phyloP scores from a whole-genome alignment of 2,329 filamentous ascomycete genomes.

The Monilinia aucupariae region DNA sequence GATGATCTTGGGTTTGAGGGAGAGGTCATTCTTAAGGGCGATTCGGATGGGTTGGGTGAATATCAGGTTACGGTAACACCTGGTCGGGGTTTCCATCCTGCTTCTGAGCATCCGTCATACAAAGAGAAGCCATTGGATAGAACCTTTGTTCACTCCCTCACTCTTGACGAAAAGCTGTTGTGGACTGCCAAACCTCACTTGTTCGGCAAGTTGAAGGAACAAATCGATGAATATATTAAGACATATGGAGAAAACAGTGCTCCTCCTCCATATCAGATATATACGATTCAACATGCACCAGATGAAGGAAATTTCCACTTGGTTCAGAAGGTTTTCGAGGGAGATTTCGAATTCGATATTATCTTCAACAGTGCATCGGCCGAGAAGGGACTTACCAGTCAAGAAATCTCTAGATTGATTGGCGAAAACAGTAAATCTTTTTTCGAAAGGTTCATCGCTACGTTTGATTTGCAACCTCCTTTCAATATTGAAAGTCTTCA shows the following conservation, averaged over 20 bases:
- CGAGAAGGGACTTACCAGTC: conserved; percentile 46
- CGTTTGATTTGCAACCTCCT: conserved; percentile 69
- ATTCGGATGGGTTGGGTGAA: conserved; percentile 65
- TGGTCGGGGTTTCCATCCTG: conserved; percentile 57
- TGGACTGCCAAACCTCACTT: conserved; percentile 77
- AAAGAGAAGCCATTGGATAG: conserved; percentile 66
- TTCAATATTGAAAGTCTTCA: conserved; percentile 69
- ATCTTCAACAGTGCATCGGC: conserved; percentile 78
- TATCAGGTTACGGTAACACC: conserved; percentile 75
- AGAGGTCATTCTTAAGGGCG: conserved; percentile 65
- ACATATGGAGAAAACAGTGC: conserved; percentile 60
- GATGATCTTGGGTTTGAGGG: conserved; percentile 52
- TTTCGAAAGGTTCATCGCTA: conserved; percentile 64
- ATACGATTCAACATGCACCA: conserved; percentile 67
- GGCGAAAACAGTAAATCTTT: conserved; percentile 62
- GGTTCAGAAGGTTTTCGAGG: conserved; percentile 86
- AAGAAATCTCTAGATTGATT: conserved; percentile 66
- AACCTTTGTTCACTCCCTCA: conserved; percentile 69
- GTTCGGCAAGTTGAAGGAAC: conserved; percentile 58
- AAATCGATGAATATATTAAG: conserved; percentile 53
- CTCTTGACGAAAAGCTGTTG: conserved; percentile 59
- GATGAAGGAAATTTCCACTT: conserved; percentile 75
- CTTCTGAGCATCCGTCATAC: conserved; percentile 61
- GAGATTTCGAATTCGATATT: conserved; percentile 87
- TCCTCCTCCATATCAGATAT: conserved; percentile 79